These are phyloP conservation scores for Xylariales sp. DNA, from an alignment of 2,329 filamentous ascomycete genomes.

Conservation along the genomic window DNA sequence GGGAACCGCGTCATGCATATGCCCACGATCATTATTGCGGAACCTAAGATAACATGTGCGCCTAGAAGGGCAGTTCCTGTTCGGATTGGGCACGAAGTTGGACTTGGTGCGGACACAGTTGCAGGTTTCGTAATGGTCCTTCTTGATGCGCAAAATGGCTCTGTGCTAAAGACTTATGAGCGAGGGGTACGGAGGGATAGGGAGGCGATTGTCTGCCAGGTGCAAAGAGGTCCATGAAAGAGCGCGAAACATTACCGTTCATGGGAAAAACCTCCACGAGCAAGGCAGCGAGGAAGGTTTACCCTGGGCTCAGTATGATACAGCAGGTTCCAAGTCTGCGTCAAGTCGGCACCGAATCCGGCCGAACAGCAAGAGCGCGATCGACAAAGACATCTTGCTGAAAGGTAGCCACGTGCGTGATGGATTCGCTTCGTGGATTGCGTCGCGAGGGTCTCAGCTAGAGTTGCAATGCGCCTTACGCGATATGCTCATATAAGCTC, in stretches of 20 bases:
- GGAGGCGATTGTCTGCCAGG: no score
- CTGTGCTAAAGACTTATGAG: no score
- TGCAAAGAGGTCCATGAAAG: no score
- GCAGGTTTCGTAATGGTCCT: no score
- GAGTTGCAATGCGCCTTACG: neutral
- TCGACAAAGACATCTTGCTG: neutral
- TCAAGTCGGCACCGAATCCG: conserved; percentile 1
- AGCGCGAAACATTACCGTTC: neutral
- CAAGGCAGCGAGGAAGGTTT: neutral
- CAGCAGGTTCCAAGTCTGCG: neutral
- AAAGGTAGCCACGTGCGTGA: neutral
- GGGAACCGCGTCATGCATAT: no score
- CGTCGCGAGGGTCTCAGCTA: neutral
- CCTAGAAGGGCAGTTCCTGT: no score
- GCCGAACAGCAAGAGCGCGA: neutral
- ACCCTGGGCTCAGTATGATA: neutral
- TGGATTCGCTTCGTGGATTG: neutral
- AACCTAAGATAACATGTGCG: neutral
- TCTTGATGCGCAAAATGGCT: no score
- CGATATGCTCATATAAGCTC: neutral
- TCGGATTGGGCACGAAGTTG: no score
- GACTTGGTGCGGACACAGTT: no score
- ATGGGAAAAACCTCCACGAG: neutral
- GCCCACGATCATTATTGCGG: no score
- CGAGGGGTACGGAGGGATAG: no score